Evolutionary conservation across 2,329 filamentous ascomycete genomes (phyloP), one percentile per base, ranked within the genome.

Genomic region (Fusarium anguioides): DNA sequence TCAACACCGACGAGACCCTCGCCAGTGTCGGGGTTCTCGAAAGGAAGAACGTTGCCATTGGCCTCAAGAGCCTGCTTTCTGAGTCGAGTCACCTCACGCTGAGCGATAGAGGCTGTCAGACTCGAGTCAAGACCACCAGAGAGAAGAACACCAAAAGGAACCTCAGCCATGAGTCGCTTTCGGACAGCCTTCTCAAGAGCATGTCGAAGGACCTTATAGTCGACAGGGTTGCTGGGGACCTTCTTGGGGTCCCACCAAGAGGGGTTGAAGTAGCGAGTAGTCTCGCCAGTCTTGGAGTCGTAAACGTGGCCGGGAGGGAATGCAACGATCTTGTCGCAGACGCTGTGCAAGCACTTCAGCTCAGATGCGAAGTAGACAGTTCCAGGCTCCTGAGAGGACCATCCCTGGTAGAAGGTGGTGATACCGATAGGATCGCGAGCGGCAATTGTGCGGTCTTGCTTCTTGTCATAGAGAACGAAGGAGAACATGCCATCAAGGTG

Each of bases 401-500:
- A 93, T 74, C 96, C 96, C 80, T 97, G 92, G 84, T 99, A 99
- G 79, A 99, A 94, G 67, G 93, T 97, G 70, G 94, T 98, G 79
- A 99, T 90, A 74, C 96, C 96, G 75, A 99, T 97, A 33, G 96
- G 96, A 79, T 99, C 96, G 77, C 96, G 90, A 55, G 96, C 96
- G 59, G 96, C 96, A 76, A 99, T 89, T 66, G 94, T 92, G 71
- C 96, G 91, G 84, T 99, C 92, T 80, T 94, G 89, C 72, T 88
- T 90, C 87, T 97, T 97, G 84, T 99, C 96, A 82, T 97, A 97
- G 51, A 99, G 87, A 56, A 99, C 94, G 83, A 96, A 99, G 17
- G 95, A 97, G 87, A 99, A 99, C 96, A 99, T 99, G 83, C 96
- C 96, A 79, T 99, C 96, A 72, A 99, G 89, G 81, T 93, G 86